Evolutionary conservation across 108 stramenopile species (phyloP), one percentile per base, ranked within the genome.

Genomic region (Cyclotella sp.): DNA sequence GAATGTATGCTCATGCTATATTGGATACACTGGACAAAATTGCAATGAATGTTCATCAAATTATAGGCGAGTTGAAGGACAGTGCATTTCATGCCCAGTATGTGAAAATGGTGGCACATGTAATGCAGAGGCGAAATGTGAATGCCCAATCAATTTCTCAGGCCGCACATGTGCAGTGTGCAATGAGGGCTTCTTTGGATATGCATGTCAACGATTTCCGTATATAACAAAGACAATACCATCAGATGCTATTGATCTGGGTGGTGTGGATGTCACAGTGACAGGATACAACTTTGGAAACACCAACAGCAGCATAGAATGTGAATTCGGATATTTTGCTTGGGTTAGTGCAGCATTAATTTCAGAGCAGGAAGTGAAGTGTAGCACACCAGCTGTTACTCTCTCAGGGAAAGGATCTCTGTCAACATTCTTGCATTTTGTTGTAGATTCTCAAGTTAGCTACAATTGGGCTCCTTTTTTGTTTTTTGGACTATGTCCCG

Each of bases 381-480:
- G 76, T 28, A 34, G 24, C 24, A 60, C 76, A 40, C 76, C 76
- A 12, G 42, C 5, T 49, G 76, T 77, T 16, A n/a, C 7, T 1
- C 29, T 76, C 4, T 66, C 64, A 28, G n/a, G 16, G 40, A 62
- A 27, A n/a, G 75, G 75, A 16, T 45, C 55, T 18, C 16, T 76
- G 65, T 26, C 40, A 59, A 51, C 47, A 28, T 46, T 67, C 26
- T n/a, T 76, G 18, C 46, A 21, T 44, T 12, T 76, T n/a, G 18
- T 53, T 52, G 30, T 76, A 12, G 51, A 76, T 60, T 40, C 45
- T 16, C 49, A 70, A 60, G 15, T 12, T 5, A 70, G 68, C 60
- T 77, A 53, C 60, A 77, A 77, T 55, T 61, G 68, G 18, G 59
- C 70, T n/a, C 76, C 76, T 9, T 77, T 77, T 42, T 30, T 24